These are phyloP conservation scores for Trifolium pratense DNA, from an alignment of 306 rosid species.

Conservation along the genomic window DNA sequence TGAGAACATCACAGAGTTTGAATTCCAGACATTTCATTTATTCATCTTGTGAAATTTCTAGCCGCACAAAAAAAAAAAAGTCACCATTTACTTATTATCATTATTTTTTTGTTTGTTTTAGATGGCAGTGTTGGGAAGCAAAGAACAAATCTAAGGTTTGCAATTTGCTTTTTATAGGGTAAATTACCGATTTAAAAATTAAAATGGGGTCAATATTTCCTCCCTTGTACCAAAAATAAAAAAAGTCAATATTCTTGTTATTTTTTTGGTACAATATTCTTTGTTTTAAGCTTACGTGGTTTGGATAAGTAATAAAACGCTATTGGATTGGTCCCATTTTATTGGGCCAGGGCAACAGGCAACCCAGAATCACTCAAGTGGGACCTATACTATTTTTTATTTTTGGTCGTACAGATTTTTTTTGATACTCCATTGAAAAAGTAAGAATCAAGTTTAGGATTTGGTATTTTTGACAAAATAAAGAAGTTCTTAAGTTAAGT, in stretches of 20 bases:
- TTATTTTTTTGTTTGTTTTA: background rate
- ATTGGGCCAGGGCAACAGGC: background rate
- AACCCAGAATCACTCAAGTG: background rate
- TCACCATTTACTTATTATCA: no score
- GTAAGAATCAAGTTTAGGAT: background rate
- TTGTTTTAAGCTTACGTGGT: background rate
- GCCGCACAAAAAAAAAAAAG: no score
- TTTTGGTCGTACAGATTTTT: no score
- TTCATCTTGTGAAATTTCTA: no score
- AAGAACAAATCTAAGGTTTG: conserved; percentile 16
- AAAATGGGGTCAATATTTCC: background rate
- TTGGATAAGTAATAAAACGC: background rate
- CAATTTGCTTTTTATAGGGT: background rate
- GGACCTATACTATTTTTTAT: background rate
- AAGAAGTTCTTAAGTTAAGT: no score
- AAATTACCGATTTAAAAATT: background rate
- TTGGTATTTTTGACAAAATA: background rate
- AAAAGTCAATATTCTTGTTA: no score
- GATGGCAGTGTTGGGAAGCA: conserved; percentile 37
- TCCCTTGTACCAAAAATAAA: no score
- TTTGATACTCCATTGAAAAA: background rate
- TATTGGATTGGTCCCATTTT: background rate
- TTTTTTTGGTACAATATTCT: no score
- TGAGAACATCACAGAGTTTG: no score
- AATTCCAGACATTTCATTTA: no score